phyloP scores from a whole-genome alignment of 1,284 basidiomycete species.

The Ceratobasidium sp. region DNA sequence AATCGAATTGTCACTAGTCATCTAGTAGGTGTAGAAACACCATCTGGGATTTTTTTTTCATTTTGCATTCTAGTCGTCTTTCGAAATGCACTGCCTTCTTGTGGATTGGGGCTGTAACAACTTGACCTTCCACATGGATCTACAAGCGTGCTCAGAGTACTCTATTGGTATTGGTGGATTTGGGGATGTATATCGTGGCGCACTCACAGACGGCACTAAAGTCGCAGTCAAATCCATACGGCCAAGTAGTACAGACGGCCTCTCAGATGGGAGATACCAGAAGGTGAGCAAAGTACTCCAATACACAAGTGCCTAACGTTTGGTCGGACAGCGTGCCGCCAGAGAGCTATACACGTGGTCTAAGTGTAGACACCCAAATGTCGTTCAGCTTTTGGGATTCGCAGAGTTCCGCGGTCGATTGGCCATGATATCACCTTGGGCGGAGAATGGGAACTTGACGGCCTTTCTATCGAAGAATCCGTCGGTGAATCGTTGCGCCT shows the following conservation, averaged over 20 bases:
- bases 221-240: constrained; percentile 1
- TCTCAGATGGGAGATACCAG: too few relatives aligned
- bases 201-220: not conserved
- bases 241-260: too few relatives aligned
- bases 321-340: not conserved
- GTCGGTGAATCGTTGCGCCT: not conserved
- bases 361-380: not conserved
- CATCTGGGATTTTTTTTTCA: too few relatives aligned
- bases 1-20: too few relatives aligned
- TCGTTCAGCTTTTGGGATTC: not conserved
- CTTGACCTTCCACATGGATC: not conserved
- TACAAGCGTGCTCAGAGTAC: not conserved
- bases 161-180: not conserved
- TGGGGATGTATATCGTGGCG: not conserved
- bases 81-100: too few relatives aligned
- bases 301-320: too few relatives aligned
- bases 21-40: too few relatives aligned
- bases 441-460: not conserved
- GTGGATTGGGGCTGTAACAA: not conserved
- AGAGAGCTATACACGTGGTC: not conserved
- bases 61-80: too few relatives aligned
- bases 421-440: constrained; percentile 5
- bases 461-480: not conserved
- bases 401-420: not conserved
- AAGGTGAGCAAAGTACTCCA: too few relatives aligned